These are phyloP conservation scores for Nicotiana otophora DNA, from an alignment of 257 asterid species.

Conservation along the genomic window DNA sequence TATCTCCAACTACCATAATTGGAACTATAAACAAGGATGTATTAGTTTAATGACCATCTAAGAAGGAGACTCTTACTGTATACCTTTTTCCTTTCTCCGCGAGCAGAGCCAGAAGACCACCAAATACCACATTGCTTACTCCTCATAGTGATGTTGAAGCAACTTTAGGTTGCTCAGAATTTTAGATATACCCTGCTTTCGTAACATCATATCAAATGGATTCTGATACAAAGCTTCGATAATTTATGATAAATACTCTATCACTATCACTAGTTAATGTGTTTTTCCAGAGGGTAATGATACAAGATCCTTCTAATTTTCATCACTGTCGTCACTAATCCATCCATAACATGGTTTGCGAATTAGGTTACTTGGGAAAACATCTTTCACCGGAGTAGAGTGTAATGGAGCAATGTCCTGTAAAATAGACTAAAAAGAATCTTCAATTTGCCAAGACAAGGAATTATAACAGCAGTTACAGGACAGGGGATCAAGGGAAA, in stretches of 20 bases:
- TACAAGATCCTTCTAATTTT: conserved; percentile 22
- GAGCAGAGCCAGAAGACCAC: not conserved
- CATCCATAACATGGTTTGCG: conserved; percentile 51
- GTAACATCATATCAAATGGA: not conserved
- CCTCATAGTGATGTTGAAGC: not conserved
- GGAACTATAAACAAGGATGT: not conserved
- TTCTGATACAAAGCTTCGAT: not conserved
- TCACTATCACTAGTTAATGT: not conserved
- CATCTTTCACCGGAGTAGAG: not conserved
- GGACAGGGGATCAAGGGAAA: not conserved
- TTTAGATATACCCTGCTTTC: not conserved
- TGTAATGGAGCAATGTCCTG: not conserved
- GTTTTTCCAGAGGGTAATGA: conserved; percentile 11
- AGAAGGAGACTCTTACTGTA: not conserved
- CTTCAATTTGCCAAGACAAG: not conserved
- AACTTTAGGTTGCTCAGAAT: not conserved
- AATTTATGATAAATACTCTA: not conserved
- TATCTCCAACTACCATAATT: not conserved
- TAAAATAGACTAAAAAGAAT: not conserved
- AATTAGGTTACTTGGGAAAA: not conserved
- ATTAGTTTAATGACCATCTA: not conserved
- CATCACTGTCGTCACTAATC: conserved; percentile 39
- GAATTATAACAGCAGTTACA: not conserved
- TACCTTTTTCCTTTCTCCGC: not conserved
- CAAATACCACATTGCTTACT: not conserved